phyloP scores from a whole-genome alignment of 176 grass and related monocot species.

The Oryza meyeriana region DNA sequence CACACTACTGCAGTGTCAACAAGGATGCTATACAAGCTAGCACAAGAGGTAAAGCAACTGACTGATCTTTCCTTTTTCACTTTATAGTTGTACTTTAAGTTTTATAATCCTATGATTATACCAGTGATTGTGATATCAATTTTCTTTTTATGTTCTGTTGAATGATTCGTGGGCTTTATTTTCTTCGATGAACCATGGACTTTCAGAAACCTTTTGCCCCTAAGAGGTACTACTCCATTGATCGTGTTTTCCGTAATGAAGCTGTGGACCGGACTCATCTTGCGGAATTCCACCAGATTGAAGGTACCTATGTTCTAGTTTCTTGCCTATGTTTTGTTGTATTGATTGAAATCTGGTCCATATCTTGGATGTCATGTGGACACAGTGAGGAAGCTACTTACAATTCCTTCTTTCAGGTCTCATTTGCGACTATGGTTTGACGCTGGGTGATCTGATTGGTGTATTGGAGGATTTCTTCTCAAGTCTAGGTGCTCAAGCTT shows the following conservation, averaged over 20 bases:
- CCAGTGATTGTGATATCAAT: not conserved
- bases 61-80: not conserved
- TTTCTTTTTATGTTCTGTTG: conserved; percentile 10
- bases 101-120: conserved; percentile 14
- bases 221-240: conserved; percentile 95
- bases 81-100: not conserved
- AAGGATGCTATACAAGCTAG: conserved; percentile 93
- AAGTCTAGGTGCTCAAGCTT: conserved; percentile 61
- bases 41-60: conserved; percentile 62
- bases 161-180: conserved; percentile 5
- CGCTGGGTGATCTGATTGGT: conserved; percentile 90
- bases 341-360: not conserved
- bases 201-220: conserved; percentile 77
- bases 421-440: conserved; percentile 91
- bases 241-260: conserved; percentile 96
- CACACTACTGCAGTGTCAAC: conserved; percentile 98
- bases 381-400: conserved; percentile 8
- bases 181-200: conserved; percentile 1
- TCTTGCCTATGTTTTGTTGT: conserved; percentile 4
- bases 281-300: conserved; percentile 98
- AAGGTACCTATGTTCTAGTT: conserved; percentile 47
- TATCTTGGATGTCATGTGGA: not conserved
- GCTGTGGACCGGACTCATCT: conserved; percentile 96
- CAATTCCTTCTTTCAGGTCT: conserved; percentile 55
- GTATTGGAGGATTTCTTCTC: conserved; percentile 96